Evolutionary conservation across 139 green algal genomes (phyloP), one percentile per base, ranked within the genome.

Genomic region (Chlorella ohadii): DNA sequence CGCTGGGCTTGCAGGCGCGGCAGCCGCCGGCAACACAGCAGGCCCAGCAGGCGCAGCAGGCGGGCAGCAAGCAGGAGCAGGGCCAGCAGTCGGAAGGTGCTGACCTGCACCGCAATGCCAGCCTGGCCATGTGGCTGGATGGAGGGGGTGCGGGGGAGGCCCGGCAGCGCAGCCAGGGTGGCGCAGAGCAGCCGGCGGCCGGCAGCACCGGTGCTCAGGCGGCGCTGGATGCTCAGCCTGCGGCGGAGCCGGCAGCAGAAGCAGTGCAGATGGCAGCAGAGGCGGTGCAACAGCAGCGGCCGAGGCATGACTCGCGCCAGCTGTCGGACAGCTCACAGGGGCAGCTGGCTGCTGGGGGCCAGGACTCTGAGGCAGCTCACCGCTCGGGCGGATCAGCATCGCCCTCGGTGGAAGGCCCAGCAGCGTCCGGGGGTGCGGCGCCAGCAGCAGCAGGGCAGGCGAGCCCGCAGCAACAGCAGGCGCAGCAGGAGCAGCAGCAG

Each of bases 401-500:
- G 19, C 41, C 70, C 22, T 77, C 70, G 3, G 70, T 77, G 5
- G 39, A 77, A 20, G 70, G 70, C 70, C 70, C 70, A 1, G 70
- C 41, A 12, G 68, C 36, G 11, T 75, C 36, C 5, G 34, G 38
- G 22, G n/a, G 28, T 27, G 70, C 38, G 38, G 72, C 75, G 71
- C 34, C 74, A 70, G 74, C 55, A 71, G 75, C 75, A 55, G 51
- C 73, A 41, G 38, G 7, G 28, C 19, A 17, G 68, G 16, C 36
- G 9, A 15, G 9, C 5, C 33, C 41, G 67, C 67, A 5, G 41
- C 39, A 61, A 23, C 41, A 33, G 71, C 41, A 22, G 55, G 17
- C 16, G 7, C 55, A 70, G 34, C 38, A 66, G 61, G 41, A 74
- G 78, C 63, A 51, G 61, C 65, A 64, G 78, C 25, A n/a, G 78